Evolutionary conservation across 176 grass and related monocot genomes (phyloP), one percentile per base, ranked within the genome.

Genomic region (Bothriochloa decipiens): DNA sequence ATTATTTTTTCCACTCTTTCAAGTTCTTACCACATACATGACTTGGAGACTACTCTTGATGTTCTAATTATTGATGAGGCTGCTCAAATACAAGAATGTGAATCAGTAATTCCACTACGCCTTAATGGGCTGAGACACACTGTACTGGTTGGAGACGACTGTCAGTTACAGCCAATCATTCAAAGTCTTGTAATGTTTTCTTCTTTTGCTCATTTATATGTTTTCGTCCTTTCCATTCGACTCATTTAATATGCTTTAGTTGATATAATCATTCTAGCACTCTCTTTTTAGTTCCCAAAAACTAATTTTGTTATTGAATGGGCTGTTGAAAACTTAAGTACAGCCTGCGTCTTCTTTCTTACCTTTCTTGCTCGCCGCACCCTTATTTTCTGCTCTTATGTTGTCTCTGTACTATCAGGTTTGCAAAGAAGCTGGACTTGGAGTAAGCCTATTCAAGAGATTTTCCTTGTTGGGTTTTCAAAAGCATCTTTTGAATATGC

Each of bases 1-100:
- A 62, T 96, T 20, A 78, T 93, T 27, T 96, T 96, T 75, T 96
- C 88, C 63, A 96, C 88, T 63, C 85, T 83, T 3, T 86, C 94
- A 35, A 91, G 84, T 79, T 93, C 94, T 69, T 93, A 84, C 49
- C 61, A 40, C 41, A 84, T 96, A 50, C 86, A 93, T 83, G 52
- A 87, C 58, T 66, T 82, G 50, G 33, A 78, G 22, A 87, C 33
- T 29, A 68, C 46, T 63, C 83, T 96, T 7, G 79, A 89, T 69
- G 77, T 93, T 22, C 62, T 96, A 82, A 83, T 96, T 74, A 81
- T 96, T 77, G 91, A 96, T 55, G 91, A 96, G 68, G 91, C 90
- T 42, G 88, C 94, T 41, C 91, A 96, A 61, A 69, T 93, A 10
- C 88, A 78, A 49, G 94, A 93, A 65, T 91, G 91, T 22, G 94